Conservation (phyloP, 192 early-diverging fungal species). For the Dispira parvispora region DNA sequence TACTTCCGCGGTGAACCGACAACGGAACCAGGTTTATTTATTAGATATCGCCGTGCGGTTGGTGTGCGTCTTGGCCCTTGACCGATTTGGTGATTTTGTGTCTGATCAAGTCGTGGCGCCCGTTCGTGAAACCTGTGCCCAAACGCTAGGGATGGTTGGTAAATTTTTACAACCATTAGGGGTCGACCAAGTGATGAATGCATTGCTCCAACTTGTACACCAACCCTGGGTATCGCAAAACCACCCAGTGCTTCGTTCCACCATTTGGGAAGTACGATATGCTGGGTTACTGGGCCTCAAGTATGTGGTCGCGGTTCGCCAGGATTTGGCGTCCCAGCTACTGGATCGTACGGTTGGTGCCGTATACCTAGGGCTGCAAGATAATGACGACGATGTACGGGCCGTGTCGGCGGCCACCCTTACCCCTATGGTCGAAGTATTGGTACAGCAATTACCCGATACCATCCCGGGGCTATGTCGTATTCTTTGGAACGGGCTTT, state of each 20-base stretch:
- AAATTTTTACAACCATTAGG: constrained; percentile 36
- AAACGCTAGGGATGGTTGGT: constrained; percentile 57
- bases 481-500: constrained; percentile 77
- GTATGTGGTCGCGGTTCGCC: constrained; percentile 83
- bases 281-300: constrained; percentile 84
- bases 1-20: constrained; percentile 33
- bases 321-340: constrained; percentile 63
- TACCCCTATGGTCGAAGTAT: constrained; percentile 64
- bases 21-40: constrained; percentile 56
- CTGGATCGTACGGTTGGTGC: constrained; percentile 59
- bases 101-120: constrained; percentile 89
- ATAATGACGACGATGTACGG: constrained; percentile 88
- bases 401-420: constrained; percentile 80
- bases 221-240: constrained; percentile 19
- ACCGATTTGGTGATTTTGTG: constrained; percentile 94
- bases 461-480: constrained; percentile 57
- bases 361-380: constrained; percentile 68
- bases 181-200: constrained; percentile 45
- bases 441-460: constrained; percentile 47
- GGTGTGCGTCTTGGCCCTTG: constrained; percentile 85
- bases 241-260: not conserved
- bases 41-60: constrained; percentile 80
- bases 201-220: constrained; percentile 48
- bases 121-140: constrained; percentile 87
- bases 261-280: constrained; percentile 84